A percentile compares a stretch with the other conserved stretches of the same genome.
Evolutionary conservation across 306 rosid species (phyloP).

Genomic region (Cotoneaster glaucophyllus): DNA sequence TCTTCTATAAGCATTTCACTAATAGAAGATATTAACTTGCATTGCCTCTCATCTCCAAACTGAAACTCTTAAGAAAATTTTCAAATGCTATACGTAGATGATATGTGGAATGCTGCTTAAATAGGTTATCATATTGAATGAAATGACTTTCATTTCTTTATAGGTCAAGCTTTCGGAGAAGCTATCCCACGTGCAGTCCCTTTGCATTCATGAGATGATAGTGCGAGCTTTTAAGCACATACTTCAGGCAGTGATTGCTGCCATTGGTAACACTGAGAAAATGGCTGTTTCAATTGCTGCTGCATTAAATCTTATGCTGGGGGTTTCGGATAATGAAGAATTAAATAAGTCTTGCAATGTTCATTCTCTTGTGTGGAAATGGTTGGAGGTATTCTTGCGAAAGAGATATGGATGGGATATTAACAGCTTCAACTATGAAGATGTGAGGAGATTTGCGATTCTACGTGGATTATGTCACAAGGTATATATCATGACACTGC

Average conservation of each 20-base stretch:
- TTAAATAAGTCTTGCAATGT: constrained; percentile 42
- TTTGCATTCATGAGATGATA: constrained; percentile 95
- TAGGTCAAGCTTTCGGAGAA: constrained; percentile 96
- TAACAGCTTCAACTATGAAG: constrained; percentile 51
- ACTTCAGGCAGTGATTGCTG: constrained; percentile 81
- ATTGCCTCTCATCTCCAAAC: constrained; percentile 1
- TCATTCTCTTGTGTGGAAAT: constrained; percentile 73
- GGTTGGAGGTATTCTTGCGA: constrained; percentile 72
- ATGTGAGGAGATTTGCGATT: constrained; percentile 84
- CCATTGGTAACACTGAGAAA: constrained; percentile 53
- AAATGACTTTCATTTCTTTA: constrained; percentile 25
- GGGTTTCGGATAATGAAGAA: constrained; percentile 57
- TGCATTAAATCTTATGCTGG: constrained; percentile 78
- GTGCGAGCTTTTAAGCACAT: constrained; percentile 97
- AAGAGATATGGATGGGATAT: constrained; percentile 88
- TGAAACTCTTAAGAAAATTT: neutral
- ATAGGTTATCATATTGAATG: constrained; percentile 9
- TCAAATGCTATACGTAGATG: constrained; percentile 4
- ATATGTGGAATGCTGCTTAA: constrained; percentile 5
- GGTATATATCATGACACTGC: constrained; percentile 38
- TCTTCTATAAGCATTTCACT: neutral
- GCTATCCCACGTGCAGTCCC: constrained; percentile 91
- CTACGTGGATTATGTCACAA: constrained; percentile 93
- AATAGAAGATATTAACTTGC: neutral
- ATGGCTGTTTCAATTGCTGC: constrained; percentile 75